These are phyloP conservation scores for Alloteropsis semialata DNA, from an alignment of 176 grass and related monocot species.

Conservation along the genomic window DNA sequence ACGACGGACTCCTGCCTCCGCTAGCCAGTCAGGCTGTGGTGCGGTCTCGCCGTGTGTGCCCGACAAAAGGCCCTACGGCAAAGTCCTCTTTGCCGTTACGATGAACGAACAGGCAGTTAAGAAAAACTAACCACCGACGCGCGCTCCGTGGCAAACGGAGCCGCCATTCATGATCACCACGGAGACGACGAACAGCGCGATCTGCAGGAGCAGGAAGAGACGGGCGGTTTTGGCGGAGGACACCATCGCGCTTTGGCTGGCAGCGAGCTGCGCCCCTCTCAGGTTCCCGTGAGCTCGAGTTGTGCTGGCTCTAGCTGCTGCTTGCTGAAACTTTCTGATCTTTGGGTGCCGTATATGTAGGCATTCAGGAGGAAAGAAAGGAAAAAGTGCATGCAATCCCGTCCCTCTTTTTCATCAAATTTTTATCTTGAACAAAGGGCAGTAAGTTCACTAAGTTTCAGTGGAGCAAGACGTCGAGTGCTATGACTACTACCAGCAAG, in stretches of 20 bases:
- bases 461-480: not conserved
- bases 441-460: too few species aligned
- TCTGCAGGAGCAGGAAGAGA: slow-evolving; percentile 17
- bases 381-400: too few species aligned
- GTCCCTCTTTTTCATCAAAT: not conserved
- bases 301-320: not conserved
- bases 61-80: too few species aligned
- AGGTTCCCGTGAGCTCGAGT: not conserved
- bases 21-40: too few species aligned
- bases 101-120: too few species aligned
- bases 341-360: not conserved
- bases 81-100: too few species aligned
- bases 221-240: not conserved
- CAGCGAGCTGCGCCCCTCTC: not conserved
- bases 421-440: not conserved
- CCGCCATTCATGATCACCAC: not conserved
- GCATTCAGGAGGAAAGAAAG: not conserved
- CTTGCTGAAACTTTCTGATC: not conserved
- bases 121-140: not conserved
- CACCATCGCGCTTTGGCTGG: not conserved
- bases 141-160: not conserved
- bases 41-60: too few species aligned
- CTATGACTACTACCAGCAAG: not conserved
- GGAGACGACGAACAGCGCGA: not conserved
- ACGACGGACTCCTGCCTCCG: too few species aligned